Percentiles rank a stretch among this genome's conserved stretches.
phyloP scores from a whole-genome alignment of 2,329 filamentous ascomycete genomes.

The Sphaerulina musiva region DNA sequence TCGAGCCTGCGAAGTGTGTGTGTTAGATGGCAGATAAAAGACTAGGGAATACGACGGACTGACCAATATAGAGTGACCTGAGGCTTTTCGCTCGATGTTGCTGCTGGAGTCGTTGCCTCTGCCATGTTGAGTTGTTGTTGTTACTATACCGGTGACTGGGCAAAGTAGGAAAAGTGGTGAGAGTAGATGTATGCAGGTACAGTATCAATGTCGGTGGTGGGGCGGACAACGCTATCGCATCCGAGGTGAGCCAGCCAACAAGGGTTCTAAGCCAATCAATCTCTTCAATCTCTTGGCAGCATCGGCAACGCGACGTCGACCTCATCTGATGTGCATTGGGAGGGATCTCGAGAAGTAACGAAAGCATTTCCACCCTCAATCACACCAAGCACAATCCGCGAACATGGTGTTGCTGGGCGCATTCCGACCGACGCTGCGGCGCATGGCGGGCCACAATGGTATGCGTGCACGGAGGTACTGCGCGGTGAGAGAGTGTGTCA shows the following conservation, averaged over 20 bases:
- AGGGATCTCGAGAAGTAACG: neutral
- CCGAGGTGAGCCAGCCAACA: neutral
- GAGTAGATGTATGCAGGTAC: neutral
- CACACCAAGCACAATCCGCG: constrained; percentile 2
- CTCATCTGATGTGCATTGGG: neutral
- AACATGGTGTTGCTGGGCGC: constrained; percentile 9
- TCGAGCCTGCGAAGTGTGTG: constrained; percentile 59
- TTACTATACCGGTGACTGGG: no score
- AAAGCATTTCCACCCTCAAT: neutral
- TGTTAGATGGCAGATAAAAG: neutral
- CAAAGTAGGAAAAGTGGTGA: neutral
- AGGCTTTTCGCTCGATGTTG: constrained; percentile 30
- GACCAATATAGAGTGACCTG: constrained; percentile 62
- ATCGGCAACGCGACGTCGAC: neutral
- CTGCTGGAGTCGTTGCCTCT: constrained; percentile 17
- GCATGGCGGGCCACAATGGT: constrained; percentile 37
- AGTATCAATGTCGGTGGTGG: neutral
- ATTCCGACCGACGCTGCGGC: constrained; percentile 13
- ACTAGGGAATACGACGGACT: constrained; percentile 25
- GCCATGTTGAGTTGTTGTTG: constrained; percentile 17
- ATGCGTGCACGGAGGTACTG: constrained; percentile 6
- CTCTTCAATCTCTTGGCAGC: neutral
- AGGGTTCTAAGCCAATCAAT: neutral
- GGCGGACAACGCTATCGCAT: neutral
- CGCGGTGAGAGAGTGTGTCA: neutral